These are phyloP conservation scores for Pulveroboletus sp. DNA, from an alignment of 768 basidiomycete species.

Conservation along the genomic window DNA sequence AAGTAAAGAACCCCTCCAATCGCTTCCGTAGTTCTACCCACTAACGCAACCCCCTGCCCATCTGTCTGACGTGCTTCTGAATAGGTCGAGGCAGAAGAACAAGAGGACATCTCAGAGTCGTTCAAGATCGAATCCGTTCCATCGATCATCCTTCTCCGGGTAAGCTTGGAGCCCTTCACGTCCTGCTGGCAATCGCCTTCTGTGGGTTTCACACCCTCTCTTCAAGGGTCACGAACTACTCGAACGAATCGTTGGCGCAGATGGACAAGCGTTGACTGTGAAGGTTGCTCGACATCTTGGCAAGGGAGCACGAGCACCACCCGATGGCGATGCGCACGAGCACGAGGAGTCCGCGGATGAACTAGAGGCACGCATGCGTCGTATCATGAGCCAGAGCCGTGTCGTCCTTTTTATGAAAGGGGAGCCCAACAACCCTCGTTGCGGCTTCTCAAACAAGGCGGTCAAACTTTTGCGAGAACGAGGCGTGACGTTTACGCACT, in stretches of 20 bases:
- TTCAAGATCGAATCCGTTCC: slow-evolving; percentile 93
- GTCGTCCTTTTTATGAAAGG: slow-evolving; percentile 95
- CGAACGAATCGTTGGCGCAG: slow-evolving; percentile 72
- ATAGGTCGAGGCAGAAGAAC: slow-evolving; percentile 79
- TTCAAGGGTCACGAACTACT: slow-evolving; percentile 85
- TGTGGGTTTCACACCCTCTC: neutral
- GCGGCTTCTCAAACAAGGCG: slow-evolving; percentile 81
- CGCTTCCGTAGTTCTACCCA: neutral
- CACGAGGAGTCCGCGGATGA: slow-evolving; percentile 57
- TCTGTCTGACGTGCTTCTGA: neutral
- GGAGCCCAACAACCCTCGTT: slow-evolving; percentile 67
- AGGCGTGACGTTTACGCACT: slow-evolving; percentile 62
- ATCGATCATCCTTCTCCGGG: slow-evolving; percentile 73
- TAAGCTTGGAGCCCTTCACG: slow-evolving; percentile 31
- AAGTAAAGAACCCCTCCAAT: slow-evolving; percentile 43
- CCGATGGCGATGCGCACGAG: slow-evolving; percentile 24
- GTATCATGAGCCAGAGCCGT: slow-evolving; percentile 72
- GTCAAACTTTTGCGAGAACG: slow-evolving; percentile 62
- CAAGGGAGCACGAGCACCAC: slow-evolving; percentile 10
- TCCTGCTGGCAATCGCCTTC: neutral
- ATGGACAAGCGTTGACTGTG: slow-evolving; percentile 58
- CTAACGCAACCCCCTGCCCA: neutral
- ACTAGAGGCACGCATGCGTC: slow-evolving; percentile 56
- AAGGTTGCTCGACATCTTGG: slow-evolving; percentile 53
- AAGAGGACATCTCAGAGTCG: slow-evolving; percentile 82